Base-by-base conservation (phyloP, 2,329 filamentous ascomycete genomes). In the Venturia asperata region DNA sequence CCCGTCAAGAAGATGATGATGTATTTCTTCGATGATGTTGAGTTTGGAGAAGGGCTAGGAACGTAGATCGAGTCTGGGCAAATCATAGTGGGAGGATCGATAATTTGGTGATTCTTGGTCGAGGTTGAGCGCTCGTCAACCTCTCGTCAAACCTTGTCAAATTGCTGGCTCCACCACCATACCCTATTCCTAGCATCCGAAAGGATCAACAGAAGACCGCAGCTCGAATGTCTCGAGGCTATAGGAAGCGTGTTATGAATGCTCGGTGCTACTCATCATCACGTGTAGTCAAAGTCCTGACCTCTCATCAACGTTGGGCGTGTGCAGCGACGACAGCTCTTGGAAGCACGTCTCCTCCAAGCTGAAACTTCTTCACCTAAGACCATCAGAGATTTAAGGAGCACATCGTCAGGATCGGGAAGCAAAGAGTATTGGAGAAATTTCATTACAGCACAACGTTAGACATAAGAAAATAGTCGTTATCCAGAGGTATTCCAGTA, bases 1-100 rank as follows among this genome's bases (percentile, higher is more conserved):
- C 90, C 90, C 37, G 87, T 84, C 49, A 93, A 81, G 74, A 90
- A 88, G 77, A 86, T 91, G 69, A 92, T 77, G 30, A 45, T 43
- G 37, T 27, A 43, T 61, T 42, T 41, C 17, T 43, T 61, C n/a
- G 52, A 21, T 37, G 27, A 5, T 11, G 15, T 58, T 37, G 52
- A 37, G 5, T 7, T n/a, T 19, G 5, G 17, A 5, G 27, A 58
- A n/a, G 27, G 52, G 17, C 30, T 37, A 34, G 52, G 24, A 24
- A 58, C 19, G 52, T 10, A 37, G 37, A 58, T 58, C 27, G 52
- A 58, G 52, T 58, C 52, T 9, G 52, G 13, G n/a, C 19, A 3
- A 17, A 27, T 3, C 52, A 58, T 58, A 27, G 1, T 58, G 6
- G 30, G 10, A 17, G 30, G 24, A 34, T 9, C 9, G 49, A 34